Evolutionary conservation across 2,329 filamentous ascomycete genomes (phyloP).

Genomic region (Neopestalotiopsis clavispora): DNA sequence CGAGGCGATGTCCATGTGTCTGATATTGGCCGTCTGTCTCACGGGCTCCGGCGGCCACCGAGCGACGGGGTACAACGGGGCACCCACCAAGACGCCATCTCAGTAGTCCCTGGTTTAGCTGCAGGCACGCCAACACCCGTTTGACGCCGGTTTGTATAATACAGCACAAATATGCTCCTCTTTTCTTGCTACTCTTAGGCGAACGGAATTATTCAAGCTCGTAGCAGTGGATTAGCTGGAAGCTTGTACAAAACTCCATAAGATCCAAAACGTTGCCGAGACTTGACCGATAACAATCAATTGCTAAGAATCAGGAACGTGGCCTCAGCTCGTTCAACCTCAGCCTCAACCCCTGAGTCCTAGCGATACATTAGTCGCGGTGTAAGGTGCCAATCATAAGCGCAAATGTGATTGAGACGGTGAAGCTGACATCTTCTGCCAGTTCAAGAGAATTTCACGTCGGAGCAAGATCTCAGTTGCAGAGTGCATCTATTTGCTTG

Average conservation of each 20-base stretch:
- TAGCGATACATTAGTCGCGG: background rate
- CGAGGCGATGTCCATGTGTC: background rate
- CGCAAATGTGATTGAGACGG: background rate
- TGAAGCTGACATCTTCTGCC: background rate
- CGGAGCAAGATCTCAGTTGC: background rate
- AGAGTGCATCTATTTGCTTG: background rate
- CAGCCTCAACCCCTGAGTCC: background rate
- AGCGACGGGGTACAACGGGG: background rate
- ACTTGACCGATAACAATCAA: background rate
- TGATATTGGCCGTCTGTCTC: background rate
- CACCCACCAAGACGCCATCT: constrained; percentile 2
- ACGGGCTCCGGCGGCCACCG: constrained; percentile 17
- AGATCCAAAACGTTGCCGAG: background rate
- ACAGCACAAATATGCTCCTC: background rate
- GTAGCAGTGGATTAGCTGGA: background rate
- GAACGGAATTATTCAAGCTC: background rate
- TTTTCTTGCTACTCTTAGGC: background rate
- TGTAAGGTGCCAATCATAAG: background rate
- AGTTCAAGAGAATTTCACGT: background rate
- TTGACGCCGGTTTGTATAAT: too few species aligned
- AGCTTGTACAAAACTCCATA: background rate
- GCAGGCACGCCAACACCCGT: background rate
- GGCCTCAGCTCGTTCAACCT: background rate
- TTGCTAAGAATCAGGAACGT: background rate
- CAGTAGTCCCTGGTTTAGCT: background rate